Evolutionary conservation across 257 asterid species (phyloP).

Genomic region (Salvia miltiorrhiza): DNA sequence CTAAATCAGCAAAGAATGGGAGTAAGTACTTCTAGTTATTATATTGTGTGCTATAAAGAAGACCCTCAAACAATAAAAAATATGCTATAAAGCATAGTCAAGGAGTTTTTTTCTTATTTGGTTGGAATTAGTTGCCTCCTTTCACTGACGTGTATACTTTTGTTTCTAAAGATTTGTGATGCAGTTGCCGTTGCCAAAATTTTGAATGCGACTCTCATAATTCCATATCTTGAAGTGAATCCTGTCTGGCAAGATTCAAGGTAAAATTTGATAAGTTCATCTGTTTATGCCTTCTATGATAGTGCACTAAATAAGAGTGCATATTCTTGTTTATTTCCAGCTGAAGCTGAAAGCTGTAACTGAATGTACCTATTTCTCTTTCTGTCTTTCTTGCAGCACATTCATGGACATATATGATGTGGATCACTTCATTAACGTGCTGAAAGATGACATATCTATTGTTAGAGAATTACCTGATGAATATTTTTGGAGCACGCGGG

Average conservation of each 20-base stretch:
- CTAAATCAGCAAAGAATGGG: constrained; percentile 98
- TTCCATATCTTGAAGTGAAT: constrained; percentile 90
- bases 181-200: constrained; percentile 97
- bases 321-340: background rate
- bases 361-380: constrained; percentile 7
- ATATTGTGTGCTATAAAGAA: background rate
- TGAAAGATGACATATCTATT: constrained; percentile 78
- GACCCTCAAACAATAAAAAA: too few relatives aligned
- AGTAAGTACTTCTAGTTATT: constrained; percentile 38
- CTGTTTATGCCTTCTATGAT: background rate
- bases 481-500: constrained; percentile 94
- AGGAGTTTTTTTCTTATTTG: background rate
- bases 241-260: constrained; percentile 98
- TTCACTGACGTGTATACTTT: constrained; percentile 18
- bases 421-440: constrained; percentile 80
- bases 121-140: background rate
- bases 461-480: constrained; percentile 86
- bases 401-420: constrained; percentile 92
- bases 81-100: background rate
- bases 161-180: constrained; percentile 71
- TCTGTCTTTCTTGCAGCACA: constrained; percentile 47
- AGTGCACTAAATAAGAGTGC: background rate
- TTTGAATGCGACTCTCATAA: constrained; percentile 91
- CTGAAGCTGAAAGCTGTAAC: constrained; percentile 12
- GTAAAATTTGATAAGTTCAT: constrained; percentile 31